Evolutionary conservation across 2,329 filamentous ascomycete species (phyloP).

Genomic region (Botrytis tulipae): DNA sequence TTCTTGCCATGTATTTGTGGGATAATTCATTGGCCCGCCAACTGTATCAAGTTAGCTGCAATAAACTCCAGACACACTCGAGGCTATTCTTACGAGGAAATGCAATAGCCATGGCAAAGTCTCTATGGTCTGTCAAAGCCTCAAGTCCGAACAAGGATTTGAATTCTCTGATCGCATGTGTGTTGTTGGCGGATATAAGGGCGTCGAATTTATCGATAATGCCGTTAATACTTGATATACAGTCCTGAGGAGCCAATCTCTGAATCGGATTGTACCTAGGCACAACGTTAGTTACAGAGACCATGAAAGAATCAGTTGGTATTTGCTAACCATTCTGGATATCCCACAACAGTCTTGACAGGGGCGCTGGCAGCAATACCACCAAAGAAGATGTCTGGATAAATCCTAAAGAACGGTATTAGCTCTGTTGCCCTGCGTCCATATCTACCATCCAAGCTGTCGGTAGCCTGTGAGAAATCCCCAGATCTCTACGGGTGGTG

Average conservation of each 20-base stretch:
- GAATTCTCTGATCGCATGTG: conserved; percentile 44
- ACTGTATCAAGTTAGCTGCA: conserved; percentile 30
- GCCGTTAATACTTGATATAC: conserved; percentile 47
- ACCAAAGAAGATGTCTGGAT: conserved; percentile 47
- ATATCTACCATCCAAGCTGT: neutral
- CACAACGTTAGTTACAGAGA: neutral
- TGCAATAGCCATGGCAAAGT: conserved; percentile 50
- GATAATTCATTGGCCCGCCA: conserved; percentile 49
- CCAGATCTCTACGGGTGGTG: neutral
- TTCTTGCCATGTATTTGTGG: conserved; percentile 53
- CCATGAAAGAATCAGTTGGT: neutral
- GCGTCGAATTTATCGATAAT: conserved; percentile 51
- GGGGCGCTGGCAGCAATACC: conserved; percentile 50
- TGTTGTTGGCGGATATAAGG: conserved; percentile 45
- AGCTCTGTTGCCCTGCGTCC: neutral
- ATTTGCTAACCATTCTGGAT: conserved; percentile 46
- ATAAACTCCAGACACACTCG: neutral
- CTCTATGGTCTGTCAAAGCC: conserved; percentile 44
- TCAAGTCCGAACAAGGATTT: conserved; percentile 50
- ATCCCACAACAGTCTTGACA: conserved; percentile 43
- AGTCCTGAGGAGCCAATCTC: conserved; percentile 50
- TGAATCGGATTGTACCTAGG: conserved; percentile 46
- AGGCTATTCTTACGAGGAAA: conserved; percentile 39
- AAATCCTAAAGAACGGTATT: conserved; percentile 30
- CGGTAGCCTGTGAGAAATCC: neutral